Base-by-base conservation (phyloP, 208 protist species). In the Crithidia brevicula region DNA sequence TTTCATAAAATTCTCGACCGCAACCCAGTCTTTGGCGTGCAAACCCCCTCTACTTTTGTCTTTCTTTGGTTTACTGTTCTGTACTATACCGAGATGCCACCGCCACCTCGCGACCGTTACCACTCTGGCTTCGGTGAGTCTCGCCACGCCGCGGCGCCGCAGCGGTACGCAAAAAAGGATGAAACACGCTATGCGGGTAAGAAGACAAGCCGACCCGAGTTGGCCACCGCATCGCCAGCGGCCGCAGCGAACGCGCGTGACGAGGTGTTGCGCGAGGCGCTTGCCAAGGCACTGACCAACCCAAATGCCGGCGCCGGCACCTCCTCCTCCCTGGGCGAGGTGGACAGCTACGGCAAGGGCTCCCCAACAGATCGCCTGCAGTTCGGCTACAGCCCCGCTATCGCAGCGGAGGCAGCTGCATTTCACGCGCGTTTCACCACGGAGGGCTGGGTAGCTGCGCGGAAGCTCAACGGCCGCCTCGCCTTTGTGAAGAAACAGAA, bases 321-420 rank as follows among this genome's bases (percentile, higher is more conserved):
- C 30, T 47, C 61, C 10, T 25, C 42, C 2, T 7, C 57, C 22
- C 47, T 47, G 11, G 33, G 11, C 3, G 56, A 43, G 18, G 47
- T 87, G 5, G 91, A 96, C 54, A 61, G 52, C 22, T 96, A 96
- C 79, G 91, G 91, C 25, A 93, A 82, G 46, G 87, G 88, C 27
- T 67, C 62, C 11, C 81, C 91, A 9, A 93, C 91, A 30, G 91
- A 96, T 64, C 78, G 91, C 8, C 74, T 96, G 36, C 91, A 96
- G 74, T 96, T 96, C 49, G 91, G 91, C 54, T 96, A 96, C 69
- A 71, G 83, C 11, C 91, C 91, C 13, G 52, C 88, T 8, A 72
- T 83, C 31, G 49, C 75, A 4, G 91, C 83, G 22, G 91, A 96
- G 80, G 91, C 91, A 5, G 74, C 93, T 7, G 88, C 81, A 22